Evolutionary conservation across 2,329 filamentous ascomycete species (phyloP).

Genomic region (Cladophialophora bantiana): DNA sequence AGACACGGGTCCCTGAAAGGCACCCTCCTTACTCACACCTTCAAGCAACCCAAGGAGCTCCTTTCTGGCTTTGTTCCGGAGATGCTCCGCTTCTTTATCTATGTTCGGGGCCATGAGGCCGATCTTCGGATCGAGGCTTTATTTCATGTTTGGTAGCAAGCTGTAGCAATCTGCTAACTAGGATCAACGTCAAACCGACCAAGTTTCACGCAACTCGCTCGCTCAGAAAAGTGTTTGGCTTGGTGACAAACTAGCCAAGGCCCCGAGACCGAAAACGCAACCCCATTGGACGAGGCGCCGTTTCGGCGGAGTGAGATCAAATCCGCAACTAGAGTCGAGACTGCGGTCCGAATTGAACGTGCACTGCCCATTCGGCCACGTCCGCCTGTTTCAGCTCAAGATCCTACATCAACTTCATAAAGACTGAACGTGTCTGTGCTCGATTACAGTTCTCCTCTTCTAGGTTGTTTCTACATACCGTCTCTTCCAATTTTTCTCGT

Average conservation of each 20-base stretch:
- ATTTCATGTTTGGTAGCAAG: slow-evolving; percentile 3
- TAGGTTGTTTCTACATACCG: not conserved
- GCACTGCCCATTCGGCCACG: slow-evolving; percentile 24
- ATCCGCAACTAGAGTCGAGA: slow-evolving; percentile 8
- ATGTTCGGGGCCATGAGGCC: slow-evolving; percentile 51
- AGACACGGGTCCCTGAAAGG: not conserved
- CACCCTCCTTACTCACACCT: slow-evolving; percentile 72
- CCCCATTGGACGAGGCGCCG: slow-evolving; percentile 2
- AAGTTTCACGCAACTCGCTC: not conserved
- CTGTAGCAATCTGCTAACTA: slow-evolving; percentile 1
- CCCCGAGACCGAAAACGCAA: slow-evolving; percentile 14
- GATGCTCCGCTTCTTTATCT: slow-evolving; percentile 55
- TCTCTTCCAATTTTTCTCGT: not conserved
- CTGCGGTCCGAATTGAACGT: slow-evolving; percentile 18
- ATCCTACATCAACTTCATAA: slow-evolving; percentile 20
- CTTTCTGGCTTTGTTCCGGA: slow-evolving; percentile 71
- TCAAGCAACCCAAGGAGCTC: slow-evolving; percentile 91
- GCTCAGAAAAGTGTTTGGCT: slow-evolving; percentile 8
- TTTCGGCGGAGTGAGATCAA: slow-evolving; percentile 2
- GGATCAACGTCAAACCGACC: slow-evolving; percentile 30
- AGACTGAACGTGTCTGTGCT: slow-evolving; percentile 5
- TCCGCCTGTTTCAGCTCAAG: slow-evolving; percentile 36
- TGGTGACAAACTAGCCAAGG: slow-evolving; percentile 29
- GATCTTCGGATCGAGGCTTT: slow-evolving; percentile 26
- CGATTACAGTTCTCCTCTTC: not conserved